Percentiles rank a stretch among this genome's conserved stretches.
phyloP scores from a whole-genome alignment of 23 red algal genomes.

The Chondrus crispus region DNA sequence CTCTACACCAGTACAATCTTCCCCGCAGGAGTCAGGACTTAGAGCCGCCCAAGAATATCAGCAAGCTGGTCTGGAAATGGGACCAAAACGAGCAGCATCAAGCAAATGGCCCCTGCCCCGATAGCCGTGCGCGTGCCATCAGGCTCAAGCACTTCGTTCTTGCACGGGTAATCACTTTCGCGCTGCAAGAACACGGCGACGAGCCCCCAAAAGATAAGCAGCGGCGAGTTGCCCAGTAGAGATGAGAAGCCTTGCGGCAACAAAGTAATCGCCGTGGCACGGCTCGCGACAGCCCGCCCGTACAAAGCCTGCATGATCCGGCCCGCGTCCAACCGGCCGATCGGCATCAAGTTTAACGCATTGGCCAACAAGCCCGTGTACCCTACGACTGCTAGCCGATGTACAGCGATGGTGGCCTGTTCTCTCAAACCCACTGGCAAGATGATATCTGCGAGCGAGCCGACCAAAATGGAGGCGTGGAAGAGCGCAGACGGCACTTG shows the following conservation, averaged over 20 bases:
- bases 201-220: constrained; percentile 91
- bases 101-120: constrained; percentile 29
- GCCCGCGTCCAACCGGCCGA: constrained; percentile 92
- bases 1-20: no score
- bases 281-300: constrained; percentile 69
- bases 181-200: constrained; percentile 90
- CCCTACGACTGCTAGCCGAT: constrained; percentile 86
- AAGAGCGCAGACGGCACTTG: constrained; percentile 82
- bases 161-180: constrained; percentile 86
- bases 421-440: constrained; percentile 66
- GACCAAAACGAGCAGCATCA: constrained; percentile 75
- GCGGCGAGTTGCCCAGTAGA: constrained; percentile 85
- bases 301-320: constrained; percentile 86
- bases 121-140: constrained; percentile 57
- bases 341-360: constrained; percentile 92
- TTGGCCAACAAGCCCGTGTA: constrained; percentile 94
- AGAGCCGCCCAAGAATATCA: constrained; percentile 86
- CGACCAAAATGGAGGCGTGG: constrained; percentile 86
- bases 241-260: constrained; percentile 67
- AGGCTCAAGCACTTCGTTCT: constrained; percentile 64
- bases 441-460: constrained; percentile 67
- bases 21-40: no score
- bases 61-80: constrained; percentile 90
- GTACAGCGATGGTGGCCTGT: constrained; percentile 79
- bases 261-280: constrained; percentile 73